Evolutionary conservation across 2,329 filamentous ascomycete species (phyloP), one percentile per base, ranked within the genome.

Genomic region (Neopestalotiopsis rosae): DNA sequence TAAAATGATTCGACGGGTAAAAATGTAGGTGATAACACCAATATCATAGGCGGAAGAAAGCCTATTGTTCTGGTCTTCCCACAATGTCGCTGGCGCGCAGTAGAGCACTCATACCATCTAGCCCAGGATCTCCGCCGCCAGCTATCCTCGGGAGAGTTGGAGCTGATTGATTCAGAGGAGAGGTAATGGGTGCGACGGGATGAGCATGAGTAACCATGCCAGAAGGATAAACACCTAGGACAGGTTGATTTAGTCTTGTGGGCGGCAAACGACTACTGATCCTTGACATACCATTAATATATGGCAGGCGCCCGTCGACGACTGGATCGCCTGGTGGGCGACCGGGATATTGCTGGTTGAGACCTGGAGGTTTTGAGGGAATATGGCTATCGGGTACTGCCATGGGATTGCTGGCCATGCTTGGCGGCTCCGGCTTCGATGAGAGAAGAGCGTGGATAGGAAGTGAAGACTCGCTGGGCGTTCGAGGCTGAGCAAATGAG

Each of bases 41-140:
- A 62, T 42, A 38, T 12, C 34, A 49, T 30, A 20, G 34, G 20
- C 4, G 7, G 20, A 14, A 28, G 6, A 30, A 24, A n/a, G 28
- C 10, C 64, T 12, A 61, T 30, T 49, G 32, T 40, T 69, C 61
- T 65, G 82, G 79, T 57, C 84, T 83, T 68, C 86, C 85, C 52
- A 90, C 86, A 70, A 90, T 87, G 72, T 90, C 88, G 40, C 88
- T 87, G 10, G 89, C 89, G 70, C 82, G 83, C 1, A 90, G 76
- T 12, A 91, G 79, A 6, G 88, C 88, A 69, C 83, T 88, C 79
- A 91, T 88, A 1, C 88, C 88, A 70, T 90, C 88, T 24, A 90
- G 77, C 3, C 78, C 75, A 5, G 71, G 71, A 4, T 79, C 78
- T 24, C 12, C 30, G 30, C 42, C 34, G 7, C 52, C 65, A n/a